Evolutionary conservation across 2,329 filamentous ascomycete species (phyloP).

Genomic region (Fusarium virguliforme): DNA sequence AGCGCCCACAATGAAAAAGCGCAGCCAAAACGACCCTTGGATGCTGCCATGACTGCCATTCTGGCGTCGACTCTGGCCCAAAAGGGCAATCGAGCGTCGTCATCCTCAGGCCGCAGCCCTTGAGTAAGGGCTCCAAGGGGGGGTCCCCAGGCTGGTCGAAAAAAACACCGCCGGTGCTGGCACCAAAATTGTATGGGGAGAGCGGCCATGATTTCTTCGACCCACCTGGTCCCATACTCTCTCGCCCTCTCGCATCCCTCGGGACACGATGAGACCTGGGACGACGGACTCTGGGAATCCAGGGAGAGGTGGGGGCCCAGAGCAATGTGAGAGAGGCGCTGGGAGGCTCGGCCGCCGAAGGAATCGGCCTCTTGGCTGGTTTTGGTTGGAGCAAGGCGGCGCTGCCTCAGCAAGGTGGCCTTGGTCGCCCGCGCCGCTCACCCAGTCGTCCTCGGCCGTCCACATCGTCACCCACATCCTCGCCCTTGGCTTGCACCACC

Average conservation of each 20-base stretch:
- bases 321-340: conserved; percentile 12
- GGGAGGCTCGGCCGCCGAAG: conserved; percentile 35
- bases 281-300: conserved; percentile 2
- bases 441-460: conserved; percentile 25
- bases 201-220: too few species aligned
- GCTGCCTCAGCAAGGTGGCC: conserved; percentile 33
- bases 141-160: not conserved
- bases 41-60: conserved; percentile 44
- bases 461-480: conserved; percentile 34
- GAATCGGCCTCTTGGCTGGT: conserved; percentile 12
- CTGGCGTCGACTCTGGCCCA: conserved; percentile 40
- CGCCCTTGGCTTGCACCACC: conserved; percentile 50
- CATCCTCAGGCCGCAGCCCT: conserved; percentile 52
- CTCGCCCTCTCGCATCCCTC: conserved; percentile 23
- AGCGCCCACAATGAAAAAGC: conserved; percentile 35
- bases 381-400: conserved; percentile 34
- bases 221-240: too few species aligned
- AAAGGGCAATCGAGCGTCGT: conserved; percentile 53
- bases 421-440: conserved; percentile 41
- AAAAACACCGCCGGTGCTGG: too few species aligned
- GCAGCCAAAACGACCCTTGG: conserved; percentile 31
- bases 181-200: too few species aligned
- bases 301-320: conserved; percentile 29
- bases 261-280: conserved; percentile 23
- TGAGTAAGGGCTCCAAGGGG: not conserved